phyloP scores from a whole-genome alignment of 1,139 yeast species.

The Nakaseomyces kungkrabaensis region DNA sequence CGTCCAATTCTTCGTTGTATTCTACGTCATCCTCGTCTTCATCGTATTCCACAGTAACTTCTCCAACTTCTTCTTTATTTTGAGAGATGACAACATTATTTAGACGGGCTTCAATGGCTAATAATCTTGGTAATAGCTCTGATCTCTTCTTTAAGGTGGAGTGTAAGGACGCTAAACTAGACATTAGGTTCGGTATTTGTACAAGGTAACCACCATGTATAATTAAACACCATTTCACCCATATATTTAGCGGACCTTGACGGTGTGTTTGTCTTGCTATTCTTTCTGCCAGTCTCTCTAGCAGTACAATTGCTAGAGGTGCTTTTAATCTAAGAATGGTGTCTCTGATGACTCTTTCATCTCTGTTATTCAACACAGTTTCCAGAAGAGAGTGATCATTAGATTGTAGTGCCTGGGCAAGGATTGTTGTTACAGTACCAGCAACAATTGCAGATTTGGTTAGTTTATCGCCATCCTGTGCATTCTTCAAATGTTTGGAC shows the following conservation, averaged over 20 bases:
- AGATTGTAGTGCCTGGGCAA: constrained; percentile 62
- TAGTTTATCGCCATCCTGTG: constrained; percentile 17
- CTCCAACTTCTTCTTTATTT: constrained; percentile 28
- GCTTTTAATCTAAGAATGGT: constrained; percentile 67
- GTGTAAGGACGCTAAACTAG: constrained; percentile 65
- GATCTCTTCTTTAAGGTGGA: constrained; percentile 69
- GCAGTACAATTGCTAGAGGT: constrained; percentile 56
- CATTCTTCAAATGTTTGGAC: constrained; percentile 6
- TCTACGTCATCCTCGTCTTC: constrained; percentile 35
- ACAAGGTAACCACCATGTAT: constrained; percentile 77
- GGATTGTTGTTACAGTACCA: constrained; percentile 55
- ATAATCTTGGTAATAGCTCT: constrained; percentile 62
- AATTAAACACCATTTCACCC: constrained; percentile 92
- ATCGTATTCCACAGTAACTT: constrained; percentile 16
- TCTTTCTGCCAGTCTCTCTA: constrained; percentile 79
- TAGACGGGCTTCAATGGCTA: constrained; percentile 76
- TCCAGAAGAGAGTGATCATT: constrained; percentile 68
- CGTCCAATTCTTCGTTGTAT: constrained; percentile 34
- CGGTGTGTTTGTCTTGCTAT: constrained; percentile 54
- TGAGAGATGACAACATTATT: constrained; percentile 24
- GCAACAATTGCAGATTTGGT: constrained; percentile 12
- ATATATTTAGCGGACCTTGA: constrained; percentile 66
- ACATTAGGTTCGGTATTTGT: constrained; percentile 57
- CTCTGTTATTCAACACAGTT: constrained; percentile 67
- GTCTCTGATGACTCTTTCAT: constrained; percentile 60